Conservation (phyloP, 306 rosid genomes). For the Quercus suber region DNA sequence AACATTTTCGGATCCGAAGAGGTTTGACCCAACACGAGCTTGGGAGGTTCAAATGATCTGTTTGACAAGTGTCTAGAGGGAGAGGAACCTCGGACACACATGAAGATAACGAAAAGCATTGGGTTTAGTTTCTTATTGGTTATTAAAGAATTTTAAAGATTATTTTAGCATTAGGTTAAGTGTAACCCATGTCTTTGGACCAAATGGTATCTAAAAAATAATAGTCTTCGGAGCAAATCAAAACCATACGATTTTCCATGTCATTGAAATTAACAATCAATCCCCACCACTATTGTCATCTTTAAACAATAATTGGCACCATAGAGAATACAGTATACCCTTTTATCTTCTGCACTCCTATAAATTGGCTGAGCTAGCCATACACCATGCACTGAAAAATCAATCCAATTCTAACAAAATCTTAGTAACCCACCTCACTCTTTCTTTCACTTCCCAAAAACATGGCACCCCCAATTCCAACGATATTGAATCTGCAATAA, state of each 20-base stretch:
- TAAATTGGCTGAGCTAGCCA: constrained; percentile 23
- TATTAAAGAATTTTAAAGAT: neutral
- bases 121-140: neutral
- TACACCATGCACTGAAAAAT: neutral
- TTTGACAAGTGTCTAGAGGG: no score
- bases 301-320: neutral
- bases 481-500: neutral
- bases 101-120: no score
- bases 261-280: constrained; percentile 5
- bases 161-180: neutral
- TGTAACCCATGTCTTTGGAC: no score
- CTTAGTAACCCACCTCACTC: neutral
- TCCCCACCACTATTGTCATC: constrained; percentile 36
- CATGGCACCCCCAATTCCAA: neutral
- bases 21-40: no score
- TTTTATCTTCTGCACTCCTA: constrained; percentile 21
- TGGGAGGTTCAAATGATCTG: no score
- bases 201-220: no score
- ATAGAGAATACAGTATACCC: no score
- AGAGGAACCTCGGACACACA: no score
- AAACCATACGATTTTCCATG: constrained; percentile 24
- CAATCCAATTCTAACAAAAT: neutral
- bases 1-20: no score
- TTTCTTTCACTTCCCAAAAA: neutral
- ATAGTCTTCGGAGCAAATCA: constrained; percentile 9